phyloP scores from a whole-genome alignment of 2,329 filamentous ascomycete species.

The Colletotrichum cuscutae region DNA sequence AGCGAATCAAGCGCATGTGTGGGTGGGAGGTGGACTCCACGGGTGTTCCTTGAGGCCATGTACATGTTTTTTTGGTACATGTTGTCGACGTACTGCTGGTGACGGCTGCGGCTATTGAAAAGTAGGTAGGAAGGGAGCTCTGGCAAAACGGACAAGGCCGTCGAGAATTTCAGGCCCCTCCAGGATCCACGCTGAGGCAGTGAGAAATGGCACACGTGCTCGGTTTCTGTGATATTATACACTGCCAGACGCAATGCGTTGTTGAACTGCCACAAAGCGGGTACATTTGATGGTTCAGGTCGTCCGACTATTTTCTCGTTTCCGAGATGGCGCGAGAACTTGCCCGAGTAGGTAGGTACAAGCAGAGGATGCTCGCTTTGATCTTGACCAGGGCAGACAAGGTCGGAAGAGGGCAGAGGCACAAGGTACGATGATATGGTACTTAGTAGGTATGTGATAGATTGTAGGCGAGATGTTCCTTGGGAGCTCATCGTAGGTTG shows the following conservation, averaged over 20 bases:
- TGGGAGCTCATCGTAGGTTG: not conserved
- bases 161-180: not conserved
- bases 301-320: not conserved
- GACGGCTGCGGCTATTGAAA: not conserved
- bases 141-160: not conserved
- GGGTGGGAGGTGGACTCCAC: slow-evolving; percentile 2
- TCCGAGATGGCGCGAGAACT: not conserved
- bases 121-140: not conserved
- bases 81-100: not conserved
- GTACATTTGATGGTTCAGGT: slow-evolving; percentile 7
- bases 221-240: not conserved
- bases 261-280: not conserved
- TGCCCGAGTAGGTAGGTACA: slow-evolving; percentile 4
- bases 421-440: not conserved
- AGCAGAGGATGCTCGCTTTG: not conserved
- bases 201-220: slow-evolving; percentile 19
- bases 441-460: not conserved
- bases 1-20: not conserved
- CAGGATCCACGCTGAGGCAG: slow-evolving; percentile 4
- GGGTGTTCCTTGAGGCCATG: slow-evolving; percentile 22
- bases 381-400: not conserved
- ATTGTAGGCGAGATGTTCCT: not conserved
- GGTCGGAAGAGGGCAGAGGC: not conserved
- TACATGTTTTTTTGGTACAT: slow-evolving; percentile 3
- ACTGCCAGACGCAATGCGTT: not conserved